Percentiles rank a stretch among this genome's conserved stretches.
Evolutionary conservation across 768 basidiomycete genomes (phyloP).

Genomic region (Podaxis sp.): DNA sequence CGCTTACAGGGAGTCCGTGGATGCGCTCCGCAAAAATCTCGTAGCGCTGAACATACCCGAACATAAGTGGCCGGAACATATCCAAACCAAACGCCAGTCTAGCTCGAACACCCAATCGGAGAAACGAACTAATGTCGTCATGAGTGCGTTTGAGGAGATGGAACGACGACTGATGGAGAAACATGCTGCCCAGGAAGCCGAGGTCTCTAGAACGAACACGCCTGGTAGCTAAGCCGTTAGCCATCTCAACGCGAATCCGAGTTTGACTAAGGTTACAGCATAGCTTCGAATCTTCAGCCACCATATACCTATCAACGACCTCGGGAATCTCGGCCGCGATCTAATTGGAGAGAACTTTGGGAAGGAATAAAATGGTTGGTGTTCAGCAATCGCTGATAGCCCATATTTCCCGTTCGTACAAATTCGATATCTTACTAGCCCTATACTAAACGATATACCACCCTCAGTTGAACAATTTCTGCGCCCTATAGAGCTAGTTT

Average conservation of each 20-base stretch:
- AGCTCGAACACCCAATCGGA: conserved; percentile 12
- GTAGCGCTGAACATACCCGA: conserved; percentile 47
- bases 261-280: conserved; percentile 2
- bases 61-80: conserved; percentile 62
- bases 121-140: conserved; percentile 35
- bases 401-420: conserved; percentile 37
- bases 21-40: conserved; percentile 51
- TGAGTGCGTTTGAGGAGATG: conserved; percentile 73
- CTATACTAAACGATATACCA: not conserved
- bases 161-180: conserved; percentile 57
- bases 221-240: conserved; percentile 14
- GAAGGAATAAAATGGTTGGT: conserved; percentile 51
- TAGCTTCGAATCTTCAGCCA: conserved; percentile 11
- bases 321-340: conserved; percentile 18
- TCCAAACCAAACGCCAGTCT: conserved; percentile 30
- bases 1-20: conserved; percentile 58
- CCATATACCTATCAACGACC: conserved; percentile 12
- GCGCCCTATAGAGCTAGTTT: not conserved
- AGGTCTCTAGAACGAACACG: not conserved
- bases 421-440: conserved; percentile 33
- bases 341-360: conserved; percentile 30
- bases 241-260: conserved; percentile 1
- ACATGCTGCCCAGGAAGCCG: conserved; percentile 31
- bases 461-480: not conserved
- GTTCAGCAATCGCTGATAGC: conserved; percentile 44